phyloP scores from a whole-genome alignment of 2,329 filamentous ascomycete genomes.

The Hymenoscyphus scutula region DNA sequence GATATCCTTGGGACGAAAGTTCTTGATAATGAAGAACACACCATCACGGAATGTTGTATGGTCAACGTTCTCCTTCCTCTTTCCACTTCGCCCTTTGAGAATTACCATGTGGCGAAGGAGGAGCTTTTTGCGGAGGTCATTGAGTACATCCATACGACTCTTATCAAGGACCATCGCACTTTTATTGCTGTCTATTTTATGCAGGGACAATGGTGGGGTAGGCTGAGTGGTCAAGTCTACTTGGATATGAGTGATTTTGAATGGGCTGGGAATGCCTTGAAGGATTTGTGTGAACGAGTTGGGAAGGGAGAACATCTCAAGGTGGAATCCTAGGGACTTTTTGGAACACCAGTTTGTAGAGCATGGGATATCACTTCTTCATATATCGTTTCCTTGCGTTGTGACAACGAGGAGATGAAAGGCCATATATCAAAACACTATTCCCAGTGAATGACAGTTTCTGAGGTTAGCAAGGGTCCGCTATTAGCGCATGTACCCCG shows the following conservation, averaged over 20 bases:
- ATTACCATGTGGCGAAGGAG: slow-evolving; percentile 24
- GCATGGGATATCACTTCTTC: too few species aligned
- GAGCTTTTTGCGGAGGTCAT: slow-evolving; percentile 44
- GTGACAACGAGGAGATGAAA: too few species aligned
- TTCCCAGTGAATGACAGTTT: too few species aligned
- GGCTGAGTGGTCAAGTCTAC: slow-evolving; percentile 81
- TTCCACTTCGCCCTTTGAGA: slow-evolving; percentile 9
- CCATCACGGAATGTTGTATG: slow-evolving; percentile 66
- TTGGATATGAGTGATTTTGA: slow-evolving; percentile 77
- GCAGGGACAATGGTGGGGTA: slow-evolving; percentile 61
- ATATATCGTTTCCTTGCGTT: too few species aligned
- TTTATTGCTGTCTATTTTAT: slow-evolving; percentile 67
- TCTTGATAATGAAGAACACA: slow-evolving; percentile 62
- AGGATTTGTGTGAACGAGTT: slow-evolving; percentile 51
- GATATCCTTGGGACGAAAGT: slow-evolving; percentile 65
- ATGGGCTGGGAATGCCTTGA: slow-evolving; percentile 51
- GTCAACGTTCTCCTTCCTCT: slow-evolving; percentile 74
- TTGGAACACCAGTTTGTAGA: too few species aligned
- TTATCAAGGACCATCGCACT: slow-evolving; percentile 64
- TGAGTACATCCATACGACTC: slow-evolving; percentile 55
- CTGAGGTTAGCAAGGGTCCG: too few species aligned
- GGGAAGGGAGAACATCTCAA: slow-evolving; percentile 38
- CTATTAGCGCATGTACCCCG: too few species aligned
- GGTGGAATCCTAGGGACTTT: neutral
- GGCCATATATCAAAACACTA: too few species aligned